Evolutionary conservation across 2,329 filamentous ascomycete species (phyloP), one percentile per base, ranked within the genome.

Genomic region (Epichloe hybrida): DNA sequence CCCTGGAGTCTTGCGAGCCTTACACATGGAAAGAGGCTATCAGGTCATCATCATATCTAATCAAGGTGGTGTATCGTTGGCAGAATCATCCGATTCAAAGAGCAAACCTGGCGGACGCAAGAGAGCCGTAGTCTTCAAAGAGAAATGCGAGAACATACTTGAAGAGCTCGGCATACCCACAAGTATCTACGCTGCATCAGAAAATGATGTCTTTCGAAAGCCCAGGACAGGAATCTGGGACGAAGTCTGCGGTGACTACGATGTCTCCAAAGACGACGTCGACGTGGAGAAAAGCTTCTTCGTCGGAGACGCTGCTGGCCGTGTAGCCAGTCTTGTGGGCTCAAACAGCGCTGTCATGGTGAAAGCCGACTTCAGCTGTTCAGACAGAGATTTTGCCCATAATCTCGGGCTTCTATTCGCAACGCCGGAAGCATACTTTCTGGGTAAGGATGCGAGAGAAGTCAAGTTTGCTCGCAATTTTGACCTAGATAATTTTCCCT

Each of bases 341-440:
- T 54, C 57, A 3, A 49, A 50, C 12, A 56, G 57, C 8, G 57
- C 54, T 2, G 62, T 59, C 8, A 56, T 61, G 1, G 51, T 58
- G 2, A 57, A 66, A 3, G 81, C 79, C 55, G 80, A 84, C 61
- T 83, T 83, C 53, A 81, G 79, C 60, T 83, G 79, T 57, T 82
- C 79, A 8, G 80, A 84, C 60, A 70, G 88, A 52, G 86, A 96
- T 60, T 84, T 97, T 59, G 91, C 93, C 3, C 74, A 83, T 54
- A 97, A 98, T 61, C 69, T 90, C 12, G 87, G 87, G 4, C 79
- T 98, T 56, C 63, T 70, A 12, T 98, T 91, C 64, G 72, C 81
- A 52, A 95, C 91, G 0, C 93, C 93, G 0, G 93, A 98, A 62
- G 90, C 96, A 65, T 95, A 84, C 69, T 97, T 97, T 62, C 76